Percentiles rank a stretch among this genome's conserved stretches.
Evolutionary conservation across 2,329 filamentous ascomycete species (phyloP).

Genomic region (Aspergillus uvarum): DNA sequence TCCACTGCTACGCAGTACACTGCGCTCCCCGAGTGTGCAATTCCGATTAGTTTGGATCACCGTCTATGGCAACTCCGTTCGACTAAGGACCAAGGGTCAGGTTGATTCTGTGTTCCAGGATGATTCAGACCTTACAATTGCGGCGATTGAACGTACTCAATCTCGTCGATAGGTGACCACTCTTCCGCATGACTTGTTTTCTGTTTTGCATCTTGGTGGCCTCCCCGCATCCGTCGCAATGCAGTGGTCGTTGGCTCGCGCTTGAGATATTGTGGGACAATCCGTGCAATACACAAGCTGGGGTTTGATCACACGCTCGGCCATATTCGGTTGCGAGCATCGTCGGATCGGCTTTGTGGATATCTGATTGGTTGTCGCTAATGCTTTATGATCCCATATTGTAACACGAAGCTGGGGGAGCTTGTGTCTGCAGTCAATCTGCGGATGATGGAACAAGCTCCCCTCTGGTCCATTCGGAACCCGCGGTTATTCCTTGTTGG

Average conservation of each 20-base stretch:
- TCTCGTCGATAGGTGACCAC: neutral
- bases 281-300: neutral
- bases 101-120: neutral
- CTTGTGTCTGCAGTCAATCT: neutral
- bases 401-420: neutral
- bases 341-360: neutral
- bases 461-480: neutral
- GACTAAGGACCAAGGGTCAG: neutral
- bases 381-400: neutral
- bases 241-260: neutral
- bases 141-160: neutral
- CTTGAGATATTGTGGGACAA: neutral
- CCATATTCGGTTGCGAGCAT: neutral
- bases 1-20: neutral
- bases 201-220: neutral
- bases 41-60: neutral
- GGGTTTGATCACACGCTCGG: neutral
- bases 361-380: neutral
- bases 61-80: neutral
- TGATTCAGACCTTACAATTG: neutral
- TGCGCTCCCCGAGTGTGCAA: neutral
- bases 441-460: neutral
- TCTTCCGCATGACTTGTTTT: neutral
- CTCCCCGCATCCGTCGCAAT: neutral
- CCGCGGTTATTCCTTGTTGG: neutral